Evolutionary conservation across 306 rosid species (phyloP).

Genomic region (Ziziphus jujuba): DNA sequence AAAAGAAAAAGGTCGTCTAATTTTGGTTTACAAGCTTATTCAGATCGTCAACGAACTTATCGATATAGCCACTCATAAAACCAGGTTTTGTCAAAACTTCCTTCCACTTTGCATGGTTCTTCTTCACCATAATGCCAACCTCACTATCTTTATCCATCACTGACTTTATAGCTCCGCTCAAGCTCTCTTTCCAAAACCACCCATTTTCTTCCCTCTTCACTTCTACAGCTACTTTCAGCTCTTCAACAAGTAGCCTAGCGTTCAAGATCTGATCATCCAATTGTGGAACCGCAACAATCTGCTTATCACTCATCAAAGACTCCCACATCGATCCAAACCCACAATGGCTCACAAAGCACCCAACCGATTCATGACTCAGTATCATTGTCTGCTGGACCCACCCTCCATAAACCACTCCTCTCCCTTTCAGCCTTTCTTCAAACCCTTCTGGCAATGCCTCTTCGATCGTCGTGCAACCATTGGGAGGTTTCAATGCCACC

Average conservation of each 20-base stretch:
- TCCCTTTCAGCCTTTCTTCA: constrained; percentile 44
- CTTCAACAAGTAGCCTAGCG: constrained; percentile 45
- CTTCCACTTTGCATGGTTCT: constrained; percentile 44
- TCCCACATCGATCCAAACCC: constrained; percentile 77
- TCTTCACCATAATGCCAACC: constrained; percentile 36
- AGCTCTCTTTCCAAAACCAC: constrained; percentile 46
- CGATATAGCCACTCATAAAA: constrained; percentile 40
- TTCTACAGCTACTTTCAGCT: constrained; percentile 50
- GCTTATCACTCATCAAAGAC: constrained; percentile 48
- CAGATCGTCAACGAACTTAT: constrained; percentile 32
- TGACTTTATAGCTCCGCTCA: background rate
- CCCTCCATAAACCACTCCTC: constrained; percentile 44
- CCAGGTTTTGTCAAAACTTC: constrained; percentile 7
- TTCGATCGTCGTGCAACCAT: constrained; percentile 38
- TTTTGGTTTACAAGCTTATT: no score
- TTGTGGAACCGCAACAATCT: constrained; percentile 48
- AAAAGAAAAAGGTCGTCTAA: background rate
- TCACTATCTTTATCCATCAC: constrained; percentile 52
- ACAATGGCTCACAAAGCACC: constrained; percentile 31
- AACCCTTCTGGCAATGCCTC: constrained; percentile 57
- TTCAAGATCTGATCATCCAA: constrained; percentile 59
- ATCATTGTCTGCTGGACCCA: constrained; percentile 67
- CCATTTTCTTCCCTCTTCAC: constrained; percentile 41
- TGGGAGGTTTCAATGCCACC: constrained; percentile 45
- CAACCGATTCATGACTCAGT: constrained; percentile 40